Base-by-base conservation (phyloP, 1,139 yeast species). In the Lodderomyces parapsilosis region DNA sequence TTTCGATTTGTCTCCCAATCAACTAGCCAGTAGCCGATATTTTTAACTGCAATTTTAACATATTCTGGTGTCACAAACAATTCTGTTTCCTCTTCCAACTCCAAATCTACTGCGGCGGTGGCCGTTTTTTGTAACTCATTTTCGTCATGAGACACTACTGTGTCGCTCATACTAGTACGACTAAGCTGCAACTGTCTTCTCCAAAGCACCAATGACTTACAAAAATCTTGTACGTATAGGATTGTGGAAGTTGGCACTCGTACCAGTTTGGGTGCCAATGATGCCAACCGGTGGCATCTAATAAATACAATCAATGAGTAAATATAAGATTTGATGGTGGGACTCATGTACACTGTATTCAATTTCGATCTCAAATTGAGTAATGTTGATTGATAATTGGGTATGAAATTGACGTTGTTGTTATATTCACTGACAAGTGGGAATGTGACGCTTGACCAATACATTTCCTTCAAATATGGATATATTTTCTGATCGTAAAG, bases 21-120 rank as follows among this genome's bases (percentile, higher is more conserved):
- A 13, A 72, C 71, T 27, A 70, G 55, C 78, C 78, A 73, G 58
- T 71, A 71, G 22, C 69, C 74, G n/a, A 73, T 58, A 46, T 65
- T 66, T n/a, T 72, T 55, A 48, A 63, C 59, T 2, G 77, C 73
- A n/a, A 68, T 54, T 49, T 71, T 71, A 39, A 66, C 67, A 36
- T 54, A 56, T 34, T 65, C 71, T 0, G 78, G 77, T 1, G 76
- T 70, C 6, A 70, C 67, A 44, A 54, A 72, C 19, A 60, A 46
- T 17, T 46, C 45, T 1, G 37, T 19, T 7, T 38, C 43, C 11
- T 25, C 6, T 7, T 38, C 36, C 39, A 34, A 14, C 6, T 34
- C 25, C 19, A 34, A 20, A 19, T 34, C 37, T 22, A 15, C 27
- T n/a, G 37, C 27, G 8, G 37, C 25, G n/a, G 37, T 34, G 9